Evolutionary conservation across 768 basidiomycete genomes (phyloP).

Genomic region (Leccinum broughii): DNA sequence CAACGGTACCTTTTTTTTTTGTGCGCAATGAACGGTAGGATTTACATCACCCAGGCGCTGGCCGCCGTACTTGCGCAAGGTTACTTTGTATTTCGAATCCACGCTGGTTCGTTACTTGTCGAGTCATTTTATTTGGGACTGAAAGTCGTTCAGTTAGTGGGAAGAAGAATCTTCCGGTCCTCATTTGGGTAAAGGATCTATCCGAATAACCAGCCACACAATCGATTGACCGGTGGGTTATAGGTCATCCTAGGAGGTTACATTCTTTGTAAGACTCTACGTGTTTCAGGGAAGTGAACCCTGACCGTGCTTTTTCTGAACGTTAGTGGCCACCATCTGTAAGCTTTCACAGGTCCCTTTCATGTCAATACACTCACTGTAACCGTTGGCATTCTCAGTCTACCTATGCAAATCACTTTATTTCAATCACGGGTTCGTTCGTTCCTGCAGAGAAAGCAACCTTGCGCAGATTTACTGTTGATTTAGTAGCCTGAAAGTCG

Average conservation of each 20-base stretch:
- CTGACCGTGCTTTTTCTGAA: not conserved
- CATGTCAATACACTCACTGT: not conserved
- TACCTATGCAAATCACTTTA: slow-evolving; percentile 5
- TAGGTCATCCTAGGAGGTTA: slow-evolving; percentile 5
- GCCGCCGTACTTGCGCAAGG: slow-evolving; percentile 9
- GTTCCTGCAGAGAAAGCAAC: not conserved
- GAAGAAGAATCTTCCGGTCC: not conserved
- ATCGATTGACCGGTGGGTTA: not conserved
- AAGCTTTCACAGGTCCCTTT: not conserved
- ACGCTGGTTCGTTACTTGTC: slow-evolving; percentile 2
- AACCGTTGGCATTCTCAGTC: slow-evolving; percentile 5
- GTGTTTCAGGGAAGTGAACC: no score
- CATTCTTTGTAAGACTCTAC: slow-evolving; percentile 12
- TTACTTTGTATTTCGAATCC: slow-evolving; percentile 16
- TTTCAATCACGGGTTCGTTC: slow-evolving; percentile 3
- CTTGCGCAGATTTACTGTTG: not conserved
- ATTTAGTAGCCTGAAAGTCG: not conserved
- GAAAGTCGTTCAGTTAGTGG: slow-evolving; percentile 5
- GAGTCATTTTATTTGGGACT: not conserved
- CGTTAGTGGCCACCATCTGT: slow-evolving; percentile 7
- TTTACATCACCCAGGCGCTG: slow-evolving; percentile 6
- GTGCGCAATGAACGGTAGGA: not conserved
- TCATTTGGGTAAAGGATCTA: slow-evolving; percentile 14
- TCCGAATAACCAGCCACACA: not conserved
- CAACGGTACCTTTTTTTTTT: slow-evolving; percentile 1